Evolutionary conservation across 2,329 filamentous ascomycete genomes (phyloP).

Genomic region (Aspergillus sp.): DNA sequence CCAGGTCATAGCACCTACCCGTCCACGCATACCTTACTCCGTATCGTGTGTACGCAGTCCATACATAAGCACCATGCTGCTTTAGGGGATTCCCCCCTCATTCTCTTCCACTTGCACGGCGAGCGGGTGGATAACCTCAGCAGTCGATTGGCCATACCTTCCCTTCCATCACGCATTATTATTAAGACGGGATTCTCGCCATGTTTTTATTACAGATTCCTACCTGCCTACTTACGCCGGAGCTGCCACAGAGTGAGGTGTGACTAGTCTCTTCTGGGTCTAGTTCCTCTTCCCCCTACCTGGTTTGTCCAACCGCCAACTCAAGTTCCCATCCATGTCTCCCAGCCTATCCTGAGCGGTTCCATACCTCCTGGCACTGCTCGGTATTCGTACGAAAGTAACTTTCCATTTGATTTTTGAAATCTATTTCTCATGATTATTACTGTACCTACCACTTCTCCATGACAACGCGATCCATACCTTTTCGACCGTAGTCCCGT

Average conservation of each 20-base stretch:
- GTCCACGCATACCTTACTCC: background rate
- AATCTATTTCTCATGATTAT: background rate
- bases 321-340: background rate
- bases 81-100: background rate
- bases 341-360: background rate
- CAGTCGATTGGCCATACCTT: background rate
- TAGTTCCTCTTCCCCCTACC: background rate
- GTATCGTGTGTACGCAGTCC: background rate
- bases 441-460: background rate
- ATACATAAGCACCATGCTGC: constrained; percentile 1
- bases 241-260: background rate
- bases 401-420: too few relatives aligned
- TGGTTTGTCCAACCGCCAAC: background rate
- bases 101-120: background rate
- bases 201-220: background rate
- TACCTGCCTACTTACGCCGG: background rate
- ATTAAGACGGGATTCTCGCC: too few relatives aligned
- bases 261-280: background rate
- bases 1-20: background rate
- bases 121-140: background rate
- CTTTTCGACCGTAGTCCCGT: background rate
- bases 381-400: background rate
- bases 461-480: constrained; percentile 6
- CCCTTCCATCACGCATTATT: background rate
- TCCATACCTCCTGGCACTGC: background rate